phyloP scores from a whole-genome alignment of 208 protist species.

The Leptomonas seymouri region DNA sequence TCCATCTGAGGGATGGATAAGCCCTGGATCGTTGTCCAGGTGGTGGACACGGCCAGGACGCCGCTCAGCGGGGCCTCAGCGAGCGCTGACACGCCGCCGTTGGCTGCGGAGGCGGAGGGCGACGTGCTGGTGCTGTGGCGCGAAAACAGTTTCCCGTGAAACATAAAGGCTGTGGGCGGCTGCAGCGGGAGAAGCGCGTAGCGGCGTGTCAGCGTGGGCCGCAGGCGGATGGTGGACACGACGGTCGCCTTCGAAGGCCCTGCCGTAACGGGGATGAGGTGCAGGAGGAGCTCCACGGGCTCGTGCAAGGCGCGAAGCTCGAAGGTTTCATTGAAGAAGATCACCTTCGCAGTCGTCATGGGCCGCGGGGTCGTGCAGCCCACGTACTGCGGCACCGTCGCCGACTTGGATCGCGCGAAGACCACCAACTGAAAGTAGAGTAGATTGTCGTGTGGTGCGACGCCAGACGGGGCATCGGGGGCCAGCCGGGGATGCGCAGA shows the following conservation, averaged over 20 bases:
- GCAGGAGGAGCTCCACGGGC: slow-evolving; percentile 77
- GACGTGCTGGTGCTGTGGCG: slow-evolving; percentile 6
- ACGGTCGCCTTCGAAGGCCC: slow-evolving; percentile 37
- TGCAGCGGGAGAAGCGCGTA: slow-evolving; percentile 67
- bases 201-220: slow-evolving; percentile 50
- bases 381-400: slow-evolving; percentile 73
- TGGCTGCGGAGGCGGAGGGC: background rate
- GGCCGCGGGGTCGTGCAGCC: slow-evolving; percentile 64
- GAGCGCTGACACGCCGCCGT: background rate
- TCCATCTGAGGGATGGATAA: slow-evolving; percentile 68
- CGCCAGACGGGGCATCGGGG: no score
- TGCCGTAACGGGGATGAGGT: slow-evolving; percentile 63
- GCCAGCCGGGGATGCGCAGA: no score
- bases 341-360: slow-evolving; percentile 48
- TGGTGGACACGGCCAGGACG: slow-evolving; percentile 63
- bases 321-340: slow-evolving; percentile 87
- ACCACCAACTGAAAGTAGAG: slow-evolving; percentile 67
- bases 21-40: slow-evolving; percentile 68
- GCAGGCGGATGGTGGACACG: slow-evolving; percentile 59
- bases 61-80: slow-evolving; percentile 34
- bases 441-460: slow-evolving; percentile 22
- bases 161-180: slow-evolving; percentile 64
- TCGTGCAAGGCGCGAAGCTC: slow-evolving; percentile 68
- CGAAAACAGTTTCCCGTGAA: slow-evolving; percentile 37
- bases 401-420: slow-evolving; percentile 58